Percentiles rank a stretch among this genome's conserved stretches.
phyloP scores from a whole-genome alignment of 148 eudicot species.

The Chenopodium suecicum region DNA sequence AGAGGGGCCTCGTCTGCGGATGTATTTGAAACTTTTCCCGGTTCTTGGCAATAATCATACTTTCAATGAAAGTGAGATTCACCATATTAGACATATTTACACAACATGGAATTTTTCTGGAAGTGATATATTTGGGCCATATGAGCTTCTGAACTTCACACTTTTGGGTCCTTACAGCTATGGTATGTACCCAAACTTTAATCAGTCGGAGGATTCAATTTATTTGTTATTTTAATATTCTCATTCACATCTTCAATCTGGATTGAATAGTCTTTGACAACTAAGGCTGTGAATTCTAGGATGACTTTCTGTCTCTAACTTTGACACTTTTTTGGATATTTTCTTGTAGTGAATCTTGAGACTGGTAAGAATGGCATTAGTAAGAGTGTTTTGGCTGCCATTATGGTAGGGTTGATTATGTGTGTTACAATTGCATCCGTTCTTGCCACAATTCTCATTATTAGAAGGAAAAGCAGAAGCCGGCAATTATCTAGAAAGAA shows the following conservation, averaged over 20 bases:
- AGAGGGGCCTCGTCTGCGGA: conserved; percentile 79
- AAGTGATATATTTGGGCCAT: conserved; percentile 81
- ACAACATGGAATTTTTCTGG: conserved; percentile 63
- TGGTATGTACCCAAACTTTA: conserved; percentile 39
- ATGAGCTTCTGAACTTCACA: conserved; percentile 89
- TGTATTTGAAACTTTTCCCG: conserved; percentile 82
- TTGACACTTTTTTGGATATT: conserved; percentile 14
- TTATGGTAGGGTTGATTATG: conserved; percentile 39
- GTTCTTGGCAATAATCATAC: conserved; percentile 22
- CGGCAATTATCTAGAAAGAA: conserved; percentile 34
- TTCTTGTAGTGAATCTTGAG: conserved; percentile 38
- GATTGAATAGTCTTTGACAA: neutral
- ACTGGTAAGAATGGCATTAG: conserved; percentile 34
- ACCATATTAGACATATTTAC: conserved; percentile 42
- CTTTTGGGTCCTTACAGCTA: conserved; percentile 69
- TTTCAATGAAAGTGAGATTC: conserved; percentile 68
- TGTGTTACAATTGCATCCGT: conserved; percentile 41
- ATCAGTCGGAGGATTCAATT: neutral
- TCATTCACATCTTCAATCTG: neutral
- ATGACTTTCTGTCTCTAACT: neutral
- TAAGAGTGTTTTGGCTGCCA: conserved; percentile 46
- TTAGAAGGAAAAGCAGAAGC: conserved; percentile 39
- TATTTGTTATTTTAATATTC: neutral
- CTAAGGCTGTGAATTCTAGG: neutral
- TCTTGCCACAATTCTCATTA: conserved; percentile 38